Conservation (phyloP, 768 basidiomycete species). For the Leccinum fibrillosum region DNA sequence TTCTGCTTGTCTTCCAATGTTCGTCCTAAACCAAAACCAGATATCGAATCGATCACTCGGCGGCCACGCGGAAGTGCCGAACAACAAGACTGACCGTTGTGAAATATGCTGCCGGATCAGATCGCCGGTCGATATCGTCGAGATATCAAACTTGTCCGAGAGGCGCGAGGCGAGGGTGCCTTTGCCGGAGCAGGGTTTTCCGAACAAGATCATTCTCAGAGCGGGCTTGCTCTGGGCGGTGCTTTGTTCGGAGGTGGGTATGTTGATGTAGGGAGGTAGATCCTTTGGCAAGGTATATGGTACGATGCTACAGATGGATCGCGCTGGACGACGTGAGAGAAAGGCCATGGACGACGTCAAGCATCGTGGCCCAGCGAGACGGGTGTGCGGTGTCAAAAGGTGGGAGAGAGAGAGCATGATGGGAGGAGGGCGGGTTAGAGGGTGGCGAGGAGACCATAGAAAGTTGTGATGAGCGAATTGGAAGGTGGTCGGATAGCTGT, state of each 20-base stretch:
- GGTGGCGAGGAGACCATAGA: not conserved
- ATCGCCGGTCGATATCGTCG: conserved; percentile 80
- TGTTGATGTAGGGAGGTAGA: conserved; percentile 48
- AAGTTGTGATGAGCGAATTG: not conserved
- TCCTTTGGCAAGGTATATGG: conserved; percentile 32
- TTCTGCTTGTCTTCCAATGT: conserved; percentile 72
- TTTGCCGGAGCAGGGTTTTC: conserved; percentile 71
- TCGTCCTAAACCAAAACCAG: conserved; percentile 43
- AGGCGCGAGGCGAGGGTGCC: conserved; percentile 76
- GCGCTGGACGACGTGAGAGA: conserved; percentile 1
- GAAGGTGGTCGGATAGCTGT: conserved; percentile 1
- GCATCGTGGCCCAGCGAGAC: not conserved
- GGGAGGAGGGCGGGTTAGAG: not conserved
- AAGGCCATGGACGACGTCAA: conserved; percentile 5
- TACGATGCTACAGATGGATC: conserved; percentile 20
- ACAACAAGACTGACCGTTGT: conserved; percentile 41
- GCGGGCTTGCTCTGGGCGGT: conserved; percentile 24
- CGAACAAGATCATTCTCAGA: conserved; percentile 51
- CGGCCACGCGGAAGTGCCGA: not conserved
- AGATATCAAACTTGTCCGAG: conserved; percentile 69
- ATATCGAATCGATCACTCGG: not conserved
- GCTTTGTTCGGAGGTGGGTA: conserved; percentile 18
- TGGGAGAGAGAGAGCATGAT: not conserved
- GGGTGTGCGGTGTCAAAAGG: not conserved
- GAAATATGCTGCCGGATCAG: conserved; percentile 78